These are phyloP conservation scores for Phoenix roebelenii DNA, from an alignment of 176 grass and related monocot species.

Conservation along the genomic window DNA sequence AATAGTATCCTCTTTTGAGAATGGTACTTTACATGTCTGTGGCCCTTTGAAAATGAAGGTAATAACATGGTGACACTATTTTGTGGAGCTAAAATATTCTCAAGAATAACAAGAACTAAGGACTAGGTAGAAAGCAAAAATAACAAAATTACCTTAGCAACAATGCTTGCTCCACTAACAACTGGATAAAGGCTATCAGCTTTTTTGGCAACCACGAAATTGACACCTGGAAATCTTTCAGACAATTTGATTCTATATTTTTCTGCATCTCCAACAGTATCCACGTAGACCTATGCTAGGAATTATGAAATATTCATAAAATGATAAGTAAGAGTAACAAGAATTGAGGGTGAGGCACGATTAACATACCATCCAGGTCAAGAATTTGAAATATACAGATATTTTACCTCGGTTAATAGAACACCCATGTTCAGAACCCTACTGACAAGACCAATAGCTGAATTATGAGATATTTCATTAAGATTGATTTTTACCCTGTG, in stretches of 20 bases:
- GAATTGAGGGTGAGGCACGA: no score
- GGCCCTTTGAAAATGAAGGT: no score
- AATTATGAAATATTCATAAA: background rate
- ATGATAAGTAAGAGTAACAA: no score
- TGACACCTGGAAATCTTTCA: constrained; percentile 71
- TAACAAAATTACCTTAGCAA: constrained; percentile 61
- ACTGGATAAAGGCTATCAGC: constrained; percentile 92
- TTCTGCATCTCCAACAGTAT: constrained; percentile 88
- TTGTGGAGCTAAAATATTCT: no score
- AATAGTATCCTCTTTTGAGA: no score
- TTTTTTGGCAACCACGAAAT: constrained; percentile 93
- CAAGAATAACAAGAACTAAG: no score
- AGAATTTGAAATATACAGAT: no score
- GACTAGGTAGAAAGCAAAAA: background rate
- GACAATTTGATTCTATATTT: constrained; percentile 80
- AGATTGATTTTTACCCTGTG: constrained; percentile 80
- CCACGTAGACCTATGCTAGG: constrained; percentile 67
- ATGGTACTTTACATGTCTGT: no score
- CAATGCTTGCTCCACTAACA: constrained; percentile 96
- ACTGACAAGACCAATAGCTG: constrained; percentile 74
- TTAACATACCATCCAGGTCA: no score
- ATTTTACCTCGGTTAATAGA: constrained; percentile 60
- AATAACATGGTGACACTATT: no score
- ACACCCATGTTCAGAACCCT: constrained; percentile 64
- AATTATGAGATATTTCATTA: constrained; percentile 95